phyloP scores from a whole-genome alignment of 768 basidiomycete species.

The Sarcomyxa edulis region DNA sequence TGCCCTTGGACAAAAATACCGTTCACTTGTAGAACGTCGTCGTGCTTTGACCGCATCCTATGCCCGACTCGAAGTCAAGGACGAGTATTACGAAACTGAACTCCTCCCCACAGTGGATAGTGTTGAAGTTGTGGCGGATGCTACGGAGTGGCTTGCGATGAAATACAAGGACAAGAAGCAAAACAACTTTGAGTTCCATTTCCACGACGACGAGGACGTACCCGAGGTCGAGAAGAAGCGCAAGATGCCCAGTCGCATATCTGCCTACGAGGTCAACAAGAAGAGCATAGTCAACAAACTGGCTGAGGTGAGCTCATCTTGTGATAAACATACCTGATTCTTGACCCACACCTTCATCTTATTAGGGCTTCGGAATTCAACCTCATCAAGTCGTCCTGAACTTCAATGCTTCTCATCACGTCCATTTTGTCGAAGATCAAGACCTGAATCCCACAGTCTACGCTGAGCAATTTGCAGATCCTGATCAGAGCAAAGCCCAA shows the following conservation, averaged over 20 bases:
- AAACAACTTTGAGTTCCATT: slow-evolving; percentile 55
- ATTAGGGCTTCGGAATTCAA: slow-evolving; percentile 78
- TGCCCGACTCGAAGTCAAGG: slow-evolving; percentile 58
- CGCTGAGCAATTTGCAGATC: slow-evolving; percentile 83
- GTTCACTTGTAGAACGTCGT: slow-evolving; percentile 76
- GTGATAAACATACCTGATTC: not conserved
- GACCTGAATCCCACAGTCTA: slow-evolving; percentile 72
- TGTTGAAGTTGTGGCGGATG: slow-evolving; percentile 87
- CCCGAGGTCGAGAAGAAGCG: slow-evolving; percentile 48
- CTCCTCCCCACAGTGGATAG: slow-evolving; percentile 65
- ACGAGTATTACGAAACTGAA: slow-evolving; percentile 73
- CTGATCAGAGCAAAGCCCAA: slow-evolving; percentile 53
- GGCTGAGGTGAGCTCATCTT: slow-evolving; percentile 58
- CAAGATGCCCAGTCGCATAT: slow-evolving; percentile 81
- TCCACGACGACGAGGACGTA: slow-evolving; percentile 66
- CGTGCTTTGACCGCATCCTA: slow-evolving; percentile 60
- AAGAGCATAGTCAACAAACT: slow-evolving; percentile 72
- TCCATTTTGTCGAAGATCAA: slow-evolving; percentile 76
- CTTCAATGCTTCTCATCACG: slow-evolving; percentile 54
- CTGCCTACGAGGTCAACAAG: slow-evolving; percentile 80
- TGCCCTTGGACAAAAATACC: slow-evolving; percentile 82
- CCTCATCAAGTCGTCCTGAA: slow-evolving; percentile 84
- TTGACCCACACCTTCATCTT: slow-evolving; percentile 6
- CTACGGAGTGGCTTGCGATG: slow-evolving; percentile 85
- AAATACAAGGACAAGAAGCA: slow-evolving; percentile 76